phyloP scores from a whole-genome alignment of 257 asterid species.

The Solanum dulcamara region DNA sequence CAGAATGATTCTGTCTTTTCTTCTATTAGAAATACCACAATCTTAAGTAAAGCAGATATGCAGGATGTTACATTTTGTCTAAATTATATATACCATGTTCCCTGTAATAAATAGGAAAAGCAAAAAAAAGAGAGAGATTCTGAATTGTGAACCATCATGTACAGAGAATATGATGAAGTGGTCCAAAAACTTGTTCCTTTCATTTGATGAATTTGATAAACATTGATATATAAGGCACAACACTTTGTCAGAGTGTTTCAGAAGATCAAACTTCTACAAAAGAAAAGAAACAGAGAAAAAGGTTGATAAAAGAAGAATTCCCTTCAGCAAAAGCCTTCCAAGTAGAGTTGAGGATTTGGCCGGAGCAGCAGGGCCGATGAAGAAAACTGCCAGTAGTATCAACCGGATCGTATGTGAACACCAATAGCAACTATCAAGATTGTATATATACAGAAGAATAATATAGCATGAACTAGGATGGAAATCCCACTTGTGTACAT shows the following conservation, averaged over 20 bases:
- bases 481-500: slow-evolving; percentile 90
- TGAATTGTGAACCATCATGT: neutral
- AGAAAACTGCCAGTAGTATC: neutral
- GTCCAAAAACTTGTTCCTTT: neutral
- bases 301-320: neutral
- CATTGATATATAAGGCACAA: neutral
- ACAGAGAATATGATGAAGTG: neutral
- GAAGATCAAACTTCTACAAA: neutral
- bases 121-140: neutral
- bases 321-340: neutral
- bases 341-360: neutral
- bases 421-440: slow-evolving; percentile 76
- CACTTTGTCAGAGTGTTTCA: neutral
- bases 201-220: neutral
- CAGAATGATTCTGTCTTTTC: neutral
- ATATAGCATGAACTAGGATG: slow-evolving; percentile 62
- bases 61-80: neutral
- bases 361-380: neutral
- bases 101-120: neutral
- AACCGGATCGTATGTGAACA: slow-evolving; percentile 57
- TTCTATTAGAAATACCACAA: neutral
- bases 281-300: neutral
- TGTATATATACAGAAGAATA: slow-evolving; percentile 78
- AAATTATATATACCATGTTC: neutral
- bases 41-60: neutral